These are phyloP conservation scores for Seminavis robusta DNA, from an alignment of 108 stramenopile species.

Conservation along the genomic window DNA sequence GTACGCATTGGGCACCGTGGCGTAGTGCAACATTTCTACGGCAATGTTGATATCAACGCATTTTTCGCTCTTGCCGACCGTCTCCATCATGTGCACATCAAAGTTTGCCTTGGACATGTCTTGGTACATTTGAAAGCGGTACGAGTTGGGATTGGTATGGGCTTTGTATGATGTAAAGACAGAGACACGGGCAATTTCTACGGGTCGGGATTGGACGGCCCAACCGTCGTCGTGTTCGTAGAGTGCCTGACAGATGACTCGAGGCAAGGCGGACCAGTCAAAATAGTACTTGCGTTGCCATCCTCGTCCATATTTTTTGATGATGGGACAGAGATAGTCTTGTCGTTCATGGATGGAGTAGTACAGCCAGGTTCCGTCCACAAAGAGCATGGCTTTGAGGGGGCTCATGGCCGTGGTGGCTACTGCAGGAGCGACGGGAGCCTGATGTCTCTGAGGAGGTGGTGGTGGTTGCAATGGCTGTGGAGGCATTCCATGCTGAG, in stretches of 20 bases:
- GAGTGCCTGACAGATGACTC: conserved; percentile 52
- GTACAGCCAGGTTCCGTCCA: conserved; percentile 92
- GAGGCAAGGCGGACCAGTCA: conserved; percentile 67
- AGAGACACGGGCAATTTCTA: conserved; percentile 69
- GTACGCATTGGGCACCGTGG: conserved; percentile 80
- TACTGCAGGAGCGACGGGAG: conserved; percentile 18
- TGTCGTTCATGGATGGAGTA: conserved; percentile 61
- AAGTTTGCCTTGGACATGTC: conserved; percentile 73
- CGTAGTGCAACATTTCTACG: conserved; percentile 86
- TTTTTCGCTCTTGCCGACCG: conserved; percentile 73
- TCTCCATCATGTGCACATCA: conserved; percentile 83
- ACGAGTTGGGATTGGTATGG: conserved; percentile 51
- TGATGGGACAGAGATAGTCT: conserved; percentile 42
- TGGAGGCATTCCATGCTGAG: too few species aligned
- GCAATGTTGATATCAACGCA: conserved; percentile 89
- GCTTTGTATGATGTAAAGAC: conserved; percentile 80
- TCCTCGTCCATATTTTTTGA: conserved; percentile 55
- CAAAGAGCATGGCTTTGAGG: conserved; percentile 80
- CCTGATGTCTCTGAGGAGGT: too few species aligned
- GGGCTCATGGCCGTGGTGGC: conserved; percentile 45
- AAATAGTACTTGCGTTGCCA: conserved; percentile 65
- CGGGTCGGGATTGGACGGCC: conserved; percentile 47
- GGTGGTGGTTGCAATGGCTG: too few species aligned
- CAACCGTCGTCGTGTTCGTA: conserved; percentile 50
- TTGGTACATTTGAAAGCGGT: conserved; percentile 75